phyloP scores from a whole-genome alignment of 352 stramenopile species.

The Pythium pyrilobum region DNA sequence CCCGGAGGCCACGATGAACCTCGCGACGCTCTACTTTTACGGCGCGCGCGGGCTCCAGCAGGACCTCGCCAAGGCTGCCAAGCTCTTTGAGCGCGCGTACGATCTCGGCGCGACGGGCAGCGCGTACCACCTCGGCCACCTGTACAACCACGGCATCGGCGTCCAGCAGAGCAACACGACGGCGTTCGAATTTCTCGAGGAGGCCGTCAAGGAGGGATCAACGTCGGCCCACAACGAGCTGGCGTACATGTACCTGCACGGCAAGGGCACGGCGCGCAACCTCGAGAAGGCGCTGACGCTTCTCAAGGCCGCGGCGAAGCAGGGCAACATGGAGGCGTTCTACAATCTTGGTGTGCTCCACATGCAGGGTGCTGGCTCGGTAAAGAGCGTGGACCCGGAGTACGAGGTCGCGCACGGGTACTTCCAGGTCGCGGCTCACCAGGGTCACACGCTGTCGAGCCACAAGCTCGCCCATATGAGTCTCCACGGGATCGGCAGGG shows the following conservation, averaged over 20 bases:
- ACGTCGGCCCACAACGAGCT: conserved; percentile 78
- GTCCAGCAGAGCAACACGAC: conserved; percentile 59
- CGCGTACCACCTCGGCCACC: conserved; percentile 71
- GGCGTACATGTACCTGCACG: conserved; percentile 72
- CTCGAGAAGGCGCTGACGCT: conserved; percentile 55
- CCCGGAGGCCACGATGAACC: conserved; percentile 68
- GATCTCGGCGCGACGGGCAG: conserved; percentile 62
- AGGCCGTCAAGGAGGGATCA: conserved; percentile 72
- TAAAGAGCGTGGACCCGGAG: conserved; percentile 36
- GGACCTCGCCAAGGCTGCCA: conserved; percentile 55
- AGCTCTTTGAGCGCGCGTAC: conserved; percentile 73
- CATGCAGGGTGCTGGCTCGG: conserved; percentile 39
- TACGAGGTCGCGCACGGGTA: conserved; percentile 84
- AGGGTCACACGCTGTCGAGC: conserved; percentile 84
- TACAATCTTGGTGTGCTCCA: conserved; percentile 86
- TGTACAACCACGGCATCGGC: conserved; percentile 80
- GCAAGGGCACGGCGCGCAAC: conserved; percentile 48
- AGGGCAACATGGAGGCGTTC: conserved; percentile 83
- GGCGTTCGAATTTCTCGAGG: conserved; percentile 65
- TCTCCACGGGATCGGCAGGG: conserved; percentile 75
- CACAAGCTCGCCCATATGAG: conserved; percentile 89
- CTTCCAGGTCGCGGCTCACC: conserved; percentile 83
- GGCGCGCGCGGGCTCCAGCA: conserved; percentile 64
- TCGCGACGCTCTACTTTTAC: conserved; percentile 86
- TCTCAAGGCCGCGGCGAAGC: conserved; percentile 73